Base-by-base conservation (phyloP, 768 basidiomycete genomes). In the Pisolithus microcarpus region DNA sequence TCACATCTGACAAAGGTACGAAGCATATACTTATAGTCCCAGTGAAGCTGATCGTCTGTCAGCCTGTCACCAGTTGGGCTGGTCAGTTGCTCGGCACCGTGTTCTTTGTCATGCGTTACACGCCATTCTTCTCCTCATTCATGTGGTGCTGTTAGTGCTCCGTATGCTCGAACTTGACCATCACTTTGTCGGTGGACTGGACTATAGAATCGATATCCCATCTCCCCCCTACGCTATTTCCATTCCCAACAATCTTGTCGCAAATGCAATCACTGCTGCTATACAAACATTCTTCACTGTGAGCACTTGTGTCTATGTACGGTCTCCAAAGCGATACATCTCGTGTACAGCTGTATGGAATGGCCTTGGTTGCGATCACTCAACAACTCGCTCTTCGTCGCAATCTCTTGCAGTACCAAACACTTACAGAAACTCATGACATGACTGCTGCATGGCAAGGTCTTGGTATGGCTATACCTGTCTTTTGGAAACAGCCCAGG, bases 401-500 rank as follows among this genome's bases (percentile, higher is more conserved):
- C 10, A 52, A 48, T 15, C 38, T 58, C 5, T 9, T 52, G 26
- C 46, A 21, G 18, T 28, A 43, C 7, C 56, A 58, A 38, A 58
- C 55, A 3, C 50, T 59, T 9, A 57, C 59, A 1, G 51, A 49
- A 8, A 55, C 46, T 15, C 58, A 61, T 39, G 56, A 61, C 46
- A 38, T 48, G 34, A 18, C 36, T 31, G 40, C 26, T 21, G 58
- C 59, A 1, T 61, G 58, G 58, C 38, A 34, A 19, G 59, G 59
- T n/a, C 53, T 61, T 31, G 58, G 58, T 2, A 45, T 58, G 3
- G 52, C 59, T 13, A 18, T 55, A 11, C 30, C 19, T 8, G 16
- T 34, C n/a, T 1, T 55, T 21, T 49, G 51, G 51, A 7, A n/a
- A 7, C 51, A 55, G n/a, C 21, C 21, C 2, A 8, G 36, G 3